phyloP scores from a whole-genome alignment of 306 rosid genomes.

The Vigna hirtella region DNA sequence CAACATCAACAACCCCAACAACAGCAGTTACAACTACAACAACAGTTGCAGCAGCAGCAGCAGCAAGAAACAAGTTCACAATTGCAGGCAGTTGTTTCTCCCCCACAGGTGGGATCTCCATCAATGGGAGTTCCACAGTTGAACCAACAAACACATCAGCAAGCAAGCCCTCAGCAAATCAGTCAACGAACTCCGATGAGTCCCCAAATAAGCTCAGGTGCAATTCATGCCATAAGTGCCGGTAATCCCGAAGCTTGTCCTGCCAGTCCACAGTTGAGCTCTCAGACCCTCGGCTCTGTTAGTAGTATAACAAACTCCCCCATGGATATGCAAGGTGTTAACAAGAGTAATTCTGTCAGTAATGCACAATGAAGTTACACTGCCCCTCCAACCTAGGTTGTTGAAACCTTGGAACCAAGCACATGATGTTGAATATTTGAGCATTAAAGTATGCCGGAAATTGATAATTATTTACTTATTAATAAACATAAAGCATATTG shows the following conservation, averaged over 20 bases:
- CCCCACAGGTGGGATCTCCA: constrained; percentile 92
- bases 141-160: constrained; percentile 80
- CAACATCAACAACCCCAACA: constrained; percentile 31
- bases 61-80: constrained; percentile 80
- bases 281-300: constrained; percentile 92
- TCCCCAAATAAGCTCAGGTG: constrained; percentile 91
- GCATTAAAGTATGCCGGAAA: constrained; percentile 19
- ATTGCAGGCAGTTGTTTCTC: constrained; percentile 81
- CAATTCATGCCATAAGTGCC: constrained; percentile 81
- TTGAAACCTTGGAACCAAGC: constrained; percentile 10
- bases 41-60: constrained; percentile 57
- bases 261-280: constrained; percentile 94
- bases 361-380: constrained; percentile 54
- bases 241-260: constrained; percentile 96
- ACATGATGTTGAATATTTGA: constrained; percentile 8
- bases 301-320: constrained; percentile 75
- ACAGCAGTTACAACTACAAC: constrained; percentile 44
- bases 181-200: constrained; percentile 97
- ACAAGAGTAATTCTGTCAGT: constrained; percentile 80
- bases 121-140: constrained; percentile 81
- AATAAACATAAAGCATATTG: constrained; percentile 39
- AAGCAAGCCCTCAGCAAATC: constrained; percentile 89
- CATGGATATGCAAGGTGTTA: constrained; percentile 94
- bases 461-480: constrained; percentile 15
- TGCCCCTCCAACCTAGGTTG: neutral